Evolutionary conservation across 2,329 filamentous ascomycete genomes (phyloP).

Genomic region (Hypoxylon sp.): DNA sequence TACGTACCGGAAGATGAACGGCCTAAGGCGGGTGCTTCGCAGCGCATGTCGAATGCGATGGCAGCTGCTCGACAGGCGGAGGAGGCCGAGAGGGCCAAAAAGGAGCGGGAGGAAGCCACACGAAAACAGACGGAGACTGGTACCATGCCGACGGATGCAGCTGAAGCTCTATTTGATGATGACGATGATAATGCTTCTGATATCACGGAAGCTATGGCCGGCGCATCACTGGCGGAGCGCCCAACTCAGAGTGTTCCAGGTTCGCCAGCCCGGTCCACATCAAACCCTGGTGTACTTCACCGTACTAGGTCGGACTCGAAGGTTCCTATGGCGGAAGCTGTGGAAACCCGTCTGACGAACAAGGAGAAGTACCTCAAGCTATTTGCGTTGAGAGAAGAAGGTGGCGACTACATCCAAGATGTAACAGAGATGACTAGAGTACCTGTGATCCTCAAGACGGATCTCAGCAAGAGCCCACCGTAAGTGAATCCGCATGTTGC

Average conservation of each 20-base stretch:
- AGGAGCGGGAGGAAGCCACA: conserved; percentile 90
- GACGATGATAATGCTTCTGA: conserved; percentile 91
- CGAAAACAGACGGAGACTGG: conserved; percentile 95
- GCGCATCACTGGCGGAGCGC: conserved; percentile 89
- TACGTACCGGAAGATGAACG: conserved; percentile 98
- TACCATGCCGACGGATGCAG: conserved; percentile 92
- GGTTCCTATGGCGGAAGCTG: conserved; percentile 80
- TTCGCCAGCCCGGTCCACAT: conserved; percentile 84
- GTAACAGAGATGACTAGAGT: conserved; percentile 98
- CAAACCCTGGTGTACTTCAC: conserved; percentile 78
- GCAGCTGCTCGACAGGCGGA: conserved; percentile 86
- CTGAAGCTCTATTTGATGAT: conserved; percentile 95
- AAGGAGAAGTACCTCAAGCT: conserved; percentile 97
- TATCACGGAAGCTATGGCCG: conserved; percentile 90
- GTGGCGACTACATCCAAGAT: conserved; percentile 97
- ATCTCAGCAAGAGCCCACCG: conserved; percentile 98
- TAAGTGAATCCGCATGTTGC: conserved; percentile 71
- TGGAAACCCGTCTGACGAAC: conserved; percentile 85
- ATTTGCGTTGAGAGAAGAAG: conserved; percentile 91
- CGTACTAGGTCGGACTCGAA: conserved; percentile 96
- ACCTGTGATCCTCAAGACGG: conserved; percentile 98
- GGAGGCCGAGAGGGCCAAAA: conserved; percentile 82
- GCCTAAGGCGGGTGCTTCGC: conserved; percentile 82
- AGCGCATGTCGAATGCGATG: conserved; percentile 80
- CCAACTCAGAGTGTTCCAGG: conserved; percentile 96